These are phyloP conservation scores for Pelargonium myrrhifolium DNA, from an alignment of 441 rosid species.

Conservation along the genomic window DNA sequence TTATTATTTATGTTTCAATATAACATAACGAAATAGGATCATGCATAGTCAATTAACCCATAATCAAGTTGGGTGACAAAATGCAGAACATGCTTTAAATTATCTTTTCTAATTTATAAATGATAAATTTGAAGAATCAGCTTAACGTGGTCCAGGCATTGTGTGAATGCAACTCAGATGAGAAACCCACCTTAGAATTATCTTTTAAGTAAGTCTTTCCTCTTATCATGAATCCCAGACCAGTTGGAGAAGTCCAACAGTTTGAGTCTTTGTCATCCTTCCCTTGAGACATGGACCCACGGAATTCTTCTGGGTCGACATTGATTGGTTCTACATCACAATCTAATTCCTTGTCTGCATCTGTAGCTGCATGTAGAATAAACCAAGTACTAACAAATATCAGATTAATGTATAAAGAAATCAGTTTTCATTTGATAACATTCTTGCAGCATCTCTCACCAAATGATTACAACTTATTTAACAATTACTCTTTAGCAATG, in stretches of 20 bases:
- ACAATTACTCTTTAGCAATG: not conserved
- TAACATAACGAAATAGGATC: not conserved
- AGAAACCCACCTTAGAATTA: constrained; percentile 28
- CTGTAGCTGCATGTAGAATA: not conserved
- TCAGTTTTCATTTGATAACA: not conserved
- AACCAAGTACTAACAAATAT: not conserved
- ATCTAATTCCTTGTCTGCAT: constrained; percentile 1
- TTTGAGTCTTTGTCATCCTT: constrained; percentile 60
- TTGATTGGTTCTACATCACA: not conserved
- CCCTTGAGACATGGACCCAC: constrained; percentile 42
- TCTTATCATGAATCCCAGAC: constrained; percentile 85
- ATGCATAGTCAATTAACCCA: not conserved
- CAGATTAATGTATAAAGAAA: not conserved
- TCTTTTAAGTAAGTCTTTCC: constrained; percentile 92
- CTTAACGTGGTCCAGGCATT: not conserved
- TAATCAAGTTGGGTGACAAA: not conserved
- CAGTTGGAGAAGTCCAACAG: constrained; percentile 93
- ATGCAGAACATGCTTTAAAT: not conserved
- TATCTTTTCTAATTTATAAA: not conserved
- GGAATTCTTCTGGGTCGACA: not conserved
- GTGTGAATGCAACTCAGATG: not conserved
- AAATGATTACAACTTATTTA: not conserved
- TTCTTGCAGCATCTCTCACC: not conserved
- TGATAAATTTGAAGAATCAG: not conserved
- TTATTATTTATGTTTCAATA: not conserved